phyloP scores from a whole-genome alignment of 2,329 filamentous ascomycete species.

The Penicillium sclerotigenum region DNA sequence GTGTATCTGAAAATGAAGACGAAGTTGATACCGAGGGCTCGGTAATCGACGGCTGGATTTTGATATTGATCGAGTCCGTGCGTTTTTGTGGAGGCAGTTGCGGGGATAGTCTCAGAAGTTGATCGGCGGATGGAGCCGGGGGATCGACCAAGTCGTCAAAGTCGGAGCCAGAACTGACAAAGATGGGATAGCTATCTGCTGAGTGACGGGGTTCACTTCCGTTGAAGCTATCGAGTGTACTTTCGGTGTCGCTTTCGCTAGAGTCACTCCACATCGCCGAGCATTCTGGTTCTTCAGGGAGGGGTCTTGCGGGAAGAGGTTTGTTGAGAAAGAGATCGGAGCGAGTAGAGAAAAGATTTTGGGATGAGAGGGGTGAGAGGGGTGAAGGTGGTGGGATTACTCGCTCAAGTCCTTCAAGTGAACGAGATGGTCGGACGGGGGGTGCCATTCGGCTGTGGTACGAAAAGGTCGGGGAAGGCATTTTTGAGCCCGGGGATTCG shows the following conservation, averaged over 20 bases:
- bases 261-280: constrained; percentile 29
- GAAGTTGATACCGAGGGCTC: background rate
- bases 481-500: constrained; percentile 3
- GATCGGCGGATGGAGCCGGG: constrained; percentile 17
- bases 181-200: constrained; percentile 32
- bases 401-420: constrained; percentile 38
- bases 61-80: constrained; percentile 15
- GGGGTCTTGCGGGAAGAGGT: constrained; percentile 31
- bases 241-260: constrained; percentile 20
- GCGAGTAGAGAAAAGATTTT: constrained; percentile 8
- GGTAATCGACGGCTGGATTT: background rate
- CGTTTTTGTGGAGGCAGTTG: constrained; percentile 10
- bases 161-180: constrained; percentile 29
- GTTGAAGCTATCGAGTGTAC: constrained; percentile 25
- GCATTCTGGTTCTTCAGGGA: constrained; percentile 21
- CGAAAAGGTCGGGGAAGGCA: constrained; percentile 23
- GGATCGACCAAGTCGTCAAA: constrained; percentile 29
- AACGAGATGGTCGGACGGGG: constrained; percentile 34
- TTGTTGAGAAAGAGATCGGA: constrained; percentile 28
- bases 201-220: constrained; percentile 25
- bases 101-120: constrained; percentile 10
- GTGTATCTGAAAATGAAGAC: constrained; percentile 19
- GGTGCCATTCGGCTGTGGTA: constrained; percentile 27
- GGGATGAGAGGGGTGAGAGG: background rate
- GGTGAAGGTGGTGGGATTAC: constrained; percentile 30